phyloP scores from a whole-genome alignment of 2,329 filamentous ascomycete species.

The Fusarium sp. region DNA sequence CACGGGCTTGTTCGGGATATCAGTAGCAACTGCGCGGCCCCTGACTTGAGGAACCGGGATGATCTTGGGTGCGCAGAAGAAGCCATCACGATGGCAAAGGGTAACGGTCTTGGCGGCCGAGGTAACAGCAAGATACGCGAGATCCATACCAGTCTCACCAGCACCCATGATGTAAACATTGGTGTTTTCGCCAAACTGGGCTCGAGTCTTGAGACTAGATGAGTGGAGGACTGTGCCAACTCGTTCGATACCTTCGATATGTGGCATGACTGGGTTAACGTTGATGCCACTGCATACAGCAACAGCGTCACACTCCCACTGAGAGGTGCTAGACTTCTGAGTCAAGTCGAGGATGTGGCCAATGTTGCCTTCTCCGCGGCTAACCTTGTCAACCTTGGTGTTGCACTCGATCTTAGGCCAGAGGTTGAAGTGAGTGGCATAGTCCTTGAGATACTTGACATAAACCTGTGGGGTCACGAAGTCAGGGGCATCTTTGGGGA shows the following conservation, averaged over 20 bases:
- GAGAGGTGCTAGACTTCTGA: not conserved
- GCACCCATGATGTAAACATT: slow-evolving; percentile 57
- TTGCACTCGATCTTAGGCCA: slow-evolving; percentile 51
- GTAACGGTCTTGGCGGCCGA: slow-evolving; percentile 55
- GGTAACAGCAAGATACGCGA: slow-evolving; percentile 58
- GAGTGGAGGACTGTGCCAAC: slow-evolving; percentile 56
- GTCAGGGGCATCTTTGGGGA: slow-evolving; percentile 55
- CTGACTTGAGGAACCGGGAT: slow-evolving; percentile 40
- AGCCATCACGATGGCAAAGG: slow-evolving; percentile 59
- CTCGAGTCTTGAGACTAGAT: slow-evolving; percentile 55
- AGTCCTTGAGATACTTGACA: slow-evolving; percentile 56
- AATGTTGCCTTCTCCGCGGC: slow-evolving; percentile 11
- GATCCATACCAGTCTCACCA: slow-evolving; percentile 60
- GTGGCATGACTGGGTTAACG: slow-evolving; percentile 53
- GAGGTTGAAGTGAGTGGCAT: slow-evolving; percentile 54
- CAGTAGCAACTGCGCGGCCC: slow-evolving; percentile 1
- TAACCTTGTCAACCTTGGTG: slow-evolving; percentile 47
- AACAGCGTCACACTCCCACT: slow-evolving; percentile 57
- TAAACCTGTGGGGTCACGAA: slow-evolving; percentile 57
- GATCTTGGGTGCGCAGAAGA: slow-evolving; percentile 58
- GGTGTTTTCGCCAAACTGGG: slow-evolving; percentile 54
- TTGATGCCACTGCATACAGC: slow-evolving; percentile 60
- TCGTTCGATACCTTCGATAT: slow-evolving; percentile 53
- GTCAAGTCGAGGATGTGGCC: slow-evolving; percentile 32
- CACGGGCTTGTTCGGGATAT: slow-evolving; percentile 55